Evolutionary conservation across 2,329 filamentous ascomycete genomes (phyloP).

Genomic region (Macroventuria anomochaeta): DNA sequence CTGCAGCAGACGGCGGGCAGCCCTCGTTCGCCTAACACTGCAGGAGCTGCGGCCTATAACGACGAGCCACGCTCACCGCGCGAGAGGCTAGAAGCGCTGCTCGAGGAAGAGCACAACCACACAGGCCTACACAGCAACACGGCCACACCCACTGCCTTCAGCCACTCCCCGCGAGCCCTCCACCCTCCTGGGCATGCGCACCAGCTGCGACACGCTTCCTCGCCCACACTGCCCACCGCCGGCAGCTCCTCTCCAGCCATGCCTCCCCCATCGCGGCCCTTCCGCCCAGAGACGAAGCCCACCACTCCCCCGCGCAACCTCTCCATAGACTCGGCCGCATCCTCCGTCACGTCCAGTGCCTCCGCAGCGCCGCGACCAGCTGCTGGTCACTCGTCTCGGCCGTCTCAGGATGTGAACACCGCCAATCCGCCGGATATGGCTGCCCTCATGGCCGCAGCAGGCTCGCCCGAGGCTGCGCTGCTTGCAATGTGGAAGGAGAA

Average conservation of each 20-base stretch:
- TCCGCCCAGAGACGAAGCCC: slow-evolving; percentile 41
- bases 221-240: slow-evolving; percentile 32
- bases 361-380: slow-evolving; percentile 56
- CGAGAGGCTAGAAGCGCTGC: slow-evolving; percentile 48
- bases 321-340: slow-evolving; percentile 93
- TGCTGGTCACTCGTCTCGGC: slow-evolving; percentile 64
- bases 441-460: slow-evolving; percentile 80
- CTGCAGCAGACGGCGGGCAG: slow-evolving; percentile 28
- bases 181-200: slow-evolving; percentile 36
- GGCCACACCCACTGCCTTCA: slow-evolving; percentile 21
- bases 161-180: slow-evolving; percentile 28
- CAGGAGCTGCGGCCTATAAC: slow-evolving; percentile 32
- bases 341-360: slow-evolving; percentile 57
- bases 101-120: slow-evolving; percentile 41
- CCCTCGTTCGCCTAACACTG: slow-evolving; percentile 18
- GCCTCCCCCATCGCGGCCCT: slow-evolving; percentile 43
- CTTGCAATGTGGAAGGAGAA: slow-evolving; percentile 91
- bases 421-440: slow-evolving; percentile 77
- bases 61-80: slow-evolving; percentile 47
- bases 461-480: slow-evolving; percentile 87
- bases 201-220: slow-evolving; percentile 44
- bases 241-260: slow-evolving; percentile 45
- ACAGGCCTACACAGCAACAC: slow-evolving; percentile 14
- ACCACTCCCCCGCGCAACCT: slow-evolving; percentile 69
- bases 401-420: slow-evolving; percentile 58